Base-by-base conservation (phyloP, 495 filamentous ascomycete genomes). In the Xeromyces bisporus region DNA sequence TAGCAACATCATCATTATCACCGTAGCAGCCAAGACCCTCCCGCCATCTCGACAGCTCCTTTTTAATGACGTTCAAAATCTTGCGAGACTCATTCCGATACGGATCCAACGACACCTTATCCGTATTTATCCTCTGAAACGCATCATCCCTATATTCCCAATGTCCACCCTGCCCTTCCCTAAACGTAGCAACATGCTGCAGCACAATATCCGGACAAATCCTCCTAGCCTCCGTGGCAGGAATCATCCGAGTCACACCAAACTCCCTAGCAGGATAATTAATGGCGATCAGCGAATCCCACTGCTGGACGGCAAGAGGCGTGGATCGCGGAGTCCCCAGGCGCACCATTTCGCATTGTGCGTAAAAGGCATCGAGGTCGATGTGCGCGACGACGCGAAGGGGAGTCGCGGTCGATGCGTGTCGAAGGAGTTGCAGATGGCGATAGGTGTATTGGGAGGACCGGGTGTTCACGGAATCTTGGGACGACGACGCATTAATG, bases 331-430 rank as follows among this genome's bases (percentile, higher is more conserved):
- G 56, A 7, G 80, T 64, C 7, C 71, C 75, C 21, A 94, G 63
- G 6, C 91, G 75, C 2, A 91, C 74, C 66, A 81, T 85, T 52
- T 96, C 89, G 41, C 79, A 93, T 66, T 97, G 89, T 3, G 91
- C 89, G 43, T 97, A 97, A 55, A 96, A 96, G 28, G 87, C 89
- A 67, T 97, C 89, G 39, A 97, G 73, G 50, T 97, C 89, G 36
- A 96, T 68, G 46, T 94, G 89, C 12, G 85, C 81, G 29, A 93
- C 73, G 8, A 86, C 77, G 29, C 89, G 75, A 10, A 97, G 65
- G 10, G 85, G 89, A 29, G 73, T 81, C 3, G 71, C 69, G 0
- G 73, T 61, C 2, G 73, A 75, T 34, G 69, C 80, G 8, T 73
- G 65, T 13, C 73, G 67, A 23, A 96, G 71, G 26, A 84, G 74